Conservation (phyloP, 495 filamentous ascomycete genomes). For the Xanthoparmelia taractica region DNA sequence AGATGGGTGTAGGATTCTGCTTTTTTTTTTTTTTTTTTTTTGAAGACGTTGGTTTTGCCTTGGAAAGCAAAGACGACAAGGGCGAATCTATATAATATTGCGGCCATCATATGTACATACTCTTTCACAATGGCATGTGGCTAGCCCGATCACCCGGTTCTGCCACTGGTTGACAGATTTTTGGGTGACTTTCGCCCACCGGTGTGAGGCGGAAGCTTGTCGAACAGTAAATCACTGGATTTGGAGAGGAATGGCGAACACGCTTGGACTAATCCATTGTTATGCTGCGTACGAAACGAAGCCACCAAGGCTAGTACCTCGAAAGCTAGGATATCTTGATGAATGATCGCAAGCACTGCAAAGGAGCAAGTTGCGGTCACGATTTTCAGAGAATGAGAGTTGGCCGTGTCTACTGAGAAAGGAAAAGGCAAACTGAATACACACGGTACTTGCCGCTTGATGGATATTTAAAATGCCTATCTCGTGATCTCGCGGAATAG, state of each 20-base stretch:
- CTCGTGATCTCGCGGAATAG: background rate
- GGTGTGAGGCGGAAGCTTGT: background rate
- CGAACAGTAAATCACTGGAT: background rate
- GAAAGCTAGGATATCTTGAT: background rate
- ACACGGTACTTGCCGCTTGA: background rate
- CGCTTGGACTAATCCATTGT: background rate
- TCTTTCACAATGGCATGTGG: background rate
- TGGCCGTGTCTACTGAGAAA: background rate
- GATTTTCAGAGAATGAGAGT: background rate
- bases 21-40: no score
- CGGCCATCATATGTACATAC: background rate
- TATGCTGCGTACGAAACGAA: background rate
- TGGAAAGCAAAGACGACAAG: background rate
- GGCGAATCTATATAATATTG: background rate
- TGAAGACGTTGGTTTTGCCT: no score
- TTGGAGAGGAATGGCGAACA: background rate
- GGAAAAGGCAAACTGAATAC: background rate
- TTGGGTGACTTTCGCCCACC: background rate
- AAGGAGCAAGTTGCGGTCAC: background rate
- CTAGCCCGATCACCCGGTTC: background rate
- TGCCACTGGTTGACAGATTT: background rate
- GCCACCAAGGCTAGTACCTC: background rate
- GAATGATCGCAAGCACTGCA: background rate
- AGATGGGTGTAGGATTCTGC: background rate
- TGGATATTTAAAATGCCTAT: background rate